Evolutionary conservation across 495 filamentous ascomycete species (phyloP).

Genomic region (Lophiotrema nucula): DNA sequence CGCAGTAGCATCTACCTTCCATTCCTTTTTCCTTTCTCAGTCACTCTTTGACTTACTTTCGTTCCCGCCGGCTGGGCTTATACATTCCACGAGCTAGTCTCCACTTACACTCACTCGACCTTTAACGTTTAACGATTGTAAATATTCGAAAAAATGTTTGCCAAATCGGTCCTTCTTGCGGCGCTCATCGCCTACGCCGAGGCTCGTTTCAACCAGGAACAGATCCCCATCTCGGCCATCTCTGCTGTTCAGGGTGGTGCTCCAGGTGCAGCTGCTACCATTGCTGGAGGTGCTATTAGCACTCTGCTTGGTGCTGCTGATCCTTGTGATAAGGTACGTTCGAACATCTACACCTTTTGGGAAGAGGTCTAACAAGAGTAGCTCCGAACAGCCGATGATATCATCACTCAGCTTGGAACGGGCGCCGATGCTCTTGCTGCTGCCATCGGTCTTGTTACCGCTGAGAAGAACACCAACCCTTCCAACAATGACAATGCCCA

Average conservation of each 20-base stretch:
- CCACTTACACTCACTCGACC: constrained; percentile 33
- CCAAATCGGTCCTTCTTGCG: constrained; percentile 45
- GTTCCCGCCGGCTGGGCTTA: constrained; percentile 44
- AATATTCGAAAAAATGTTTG: constrained; percentile 46
- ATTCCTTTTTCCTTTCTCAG: constrained; percentile 17
- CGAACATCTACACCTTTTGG: neutral
- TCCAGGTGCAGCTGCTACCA: constrained; percentile 54
- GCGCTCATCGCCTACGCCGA: constrained; percentile 48
- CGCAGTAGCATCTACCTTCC: constrained; percentile 14
- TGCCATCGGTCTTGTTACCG: constrained; percentile 57
- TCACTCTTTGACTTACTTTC: constrained; percentile 27
- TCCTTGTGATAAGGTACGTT: constrained; percentile 54
- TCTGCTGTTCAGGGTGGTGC: constrained; percentile 49
- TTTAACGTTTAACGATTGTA: constrained; percentile 32
- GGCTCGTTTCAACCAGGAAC: constrained; percentile 56
- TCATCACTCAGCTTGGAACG: constrained; percentile 54
- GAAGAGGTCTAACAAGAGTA: constrained; percentile 24
- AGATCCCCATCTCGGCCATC: constrained; percentile 47
- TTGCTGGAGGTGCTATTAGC: constrained; percentile 52
- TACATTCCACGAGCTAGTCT: constrained; percentile 40
- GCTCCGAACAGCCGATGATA: constrained; percentile 59
- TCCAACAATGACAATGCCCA: constrained; percentile 52
- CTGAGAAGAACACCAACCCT: constrained; percentile 70
- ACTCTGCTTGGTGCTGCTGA: constrained; percentile 57
- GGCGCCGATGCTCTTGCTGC: constrained; percentile 54